These are phyloP conservation scores for Amorphotheca resinae DNA, from an alignment of 495 filamentous ascomycete species.

Conservation along the genomic window DNA sequence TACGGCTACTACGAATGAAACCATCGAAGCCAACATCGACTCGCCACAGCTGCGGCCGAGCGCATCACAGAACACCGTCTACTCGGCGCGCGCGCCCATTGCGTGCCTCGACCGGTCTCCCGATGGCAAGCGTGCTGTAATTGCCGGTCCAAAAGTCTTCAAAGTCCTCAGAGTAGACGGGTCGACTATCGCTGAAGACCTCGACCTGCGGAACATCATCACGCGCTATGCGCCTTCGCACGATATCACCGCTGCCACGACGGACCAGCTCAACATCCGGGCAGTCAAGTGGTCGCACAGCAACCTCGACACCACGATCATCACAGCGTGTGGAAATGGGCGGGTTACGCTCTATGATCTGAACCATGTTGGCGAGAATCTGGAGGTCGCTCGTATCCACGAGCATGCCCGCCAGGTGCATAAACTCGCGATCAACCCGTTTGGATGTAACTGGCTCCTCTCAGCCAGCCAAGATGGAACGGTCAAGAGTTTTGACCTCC, in stretches of 20 bases:
- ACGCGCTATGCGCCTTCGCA: constrained; percentile 54
- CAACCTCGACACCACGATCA: constrained; percentile 50
- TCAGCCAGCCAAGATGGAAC: constrained; percentile 89
- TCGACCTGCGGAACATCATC: constrained; percentile 70
- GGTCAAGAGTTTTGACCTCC: constrained; percentile 51
- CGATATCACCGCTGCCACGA: constrained; percentile 34
- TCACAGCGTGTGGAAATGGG: constrained; percentile 75
- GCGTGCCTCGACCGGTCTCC: constrained; percentile 67
- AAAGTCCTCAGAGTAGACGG: constrained; percentile 69
- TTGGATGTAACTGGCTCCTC: constrained; percentile 59
- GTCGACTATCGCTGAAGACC: constrained; percentile 56
- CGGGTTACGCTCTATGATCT: constrained; percentile 83
- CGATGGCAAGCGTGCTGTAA: constrained; percentile 59
- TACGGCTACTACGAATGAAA: constrained; percentile 26
- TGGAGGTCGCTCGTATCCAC: constrained; percentile 57
- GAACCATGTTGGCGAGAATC: constrained; percentile 37
- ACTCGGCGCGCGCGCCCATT: constrained; percentile 62
- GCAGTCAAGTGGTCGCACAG: constrained; percentile 80
- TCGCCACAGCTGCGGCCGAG: constrained; percentile 39
- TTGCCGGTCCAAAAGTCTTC: constrained; percentile 73
- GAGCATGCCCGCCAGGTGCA: constrained; percentile 91
- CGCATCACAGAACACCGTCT: constrained; percentile 59
- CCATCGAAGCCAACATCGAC: constrained; percentile 5
- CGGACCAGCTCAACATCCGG: constrained; percentile 66
- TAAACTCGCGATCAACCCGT: constrained; percentile 79